Conservation (phyloP, 495 filamentous ascomycete genomes). For the Penicillium dipodomyicola region DNA sequence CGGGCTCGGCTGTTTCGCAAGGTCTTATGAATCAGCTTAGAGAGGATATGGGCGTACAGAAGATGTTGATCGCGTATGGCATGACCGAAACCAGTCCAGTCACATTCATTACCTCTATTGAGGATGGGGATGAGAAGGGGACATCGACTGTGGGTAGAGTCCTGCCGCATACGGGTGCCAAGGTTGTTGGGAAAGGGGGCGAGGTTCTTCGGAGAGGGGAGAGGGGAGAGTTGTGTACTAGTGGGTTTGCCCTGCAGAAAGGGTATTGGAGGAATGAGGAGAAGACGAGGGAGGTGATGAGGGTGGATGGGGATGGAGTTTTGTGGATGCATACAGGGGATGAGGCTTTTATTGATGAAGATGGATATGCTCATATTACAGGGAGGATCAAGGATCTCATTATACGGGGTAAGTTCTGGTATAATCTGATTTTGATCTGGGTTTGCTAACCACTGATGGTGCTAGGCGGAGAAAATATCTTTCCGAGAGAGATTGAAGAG, state of each 20-base stretch:
- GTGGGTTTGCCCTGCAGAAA: conserved; percentile 76
- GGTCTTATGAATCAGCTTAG: conserved; percentile 19
- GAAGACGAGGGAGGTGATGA: conserved; percentile 64
- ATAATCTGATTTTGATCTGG: too few relatives aligned
- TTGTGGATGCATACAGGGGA: conserved; percentile 33
- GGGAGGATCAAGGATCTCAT: conserved; percentile 66
- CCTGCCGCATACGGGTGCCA: conserved; percentile 71
- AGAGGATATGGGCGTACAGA: conserved; percentile 18
- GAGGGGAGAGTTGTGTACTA: conserved; percentile 70
- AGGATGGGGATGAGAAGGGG: conserved; percentile 16
- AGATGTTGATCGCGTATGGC: conserved; percentile 26
- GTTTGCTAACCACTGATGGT: conserved; percentile 6
- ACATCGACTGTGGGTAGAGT: conserved; percentile 55
- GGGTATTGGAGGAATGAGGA: conserved; percentile 72
- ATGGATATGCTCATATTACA: conserved; percentile 36
- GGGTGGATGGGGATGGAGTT: conserved; percentile 26
- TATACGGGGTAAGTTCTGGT: conserved; percentile 43
- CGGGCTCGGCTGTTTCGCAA: conserved; percentile 20
- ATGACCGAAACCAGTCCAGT: conserved; percentile 27
- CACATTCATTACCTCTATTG: conserved; percentile 16
- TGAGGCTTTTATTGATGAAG: conserved; percentile 20
- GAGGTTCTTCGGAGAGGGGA: conserved; percentile 51
- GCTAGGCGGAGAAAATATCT: conserved; percentile 31
- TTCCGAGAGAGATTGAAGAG: conserved; percentile 28
- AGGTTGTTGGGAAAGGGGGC: conserved; percentile 63